Evolutionary conservation across 208 protist genomes (phyloP).

Genomic region (Trypanosoma rangeli): DNA sequence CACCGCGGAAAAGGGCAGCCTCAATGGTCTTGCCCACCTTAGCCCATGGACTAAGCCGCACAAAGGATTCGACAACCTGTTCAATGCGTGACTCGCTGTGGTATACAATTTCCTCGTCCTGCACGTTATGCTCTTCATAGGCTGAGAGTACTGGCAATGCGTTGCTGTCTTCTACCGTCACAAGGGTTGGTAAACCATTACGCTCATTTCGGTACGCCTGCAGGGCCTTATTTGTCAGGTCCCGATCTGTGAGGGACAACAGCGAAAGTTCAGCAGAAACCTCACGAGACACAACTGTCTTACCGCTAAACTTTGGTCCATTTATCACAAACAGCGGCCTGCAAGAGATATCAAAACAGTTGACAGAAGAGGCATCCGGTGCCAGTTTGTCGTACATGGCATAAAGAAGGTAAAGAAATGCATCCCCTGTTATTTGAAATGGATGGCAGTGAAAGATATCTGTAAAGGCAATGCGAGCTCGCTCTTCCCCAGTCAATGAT

Average conservation of each 20-base stretch:
- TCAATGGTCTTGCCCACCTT: conserved; percentile 38
- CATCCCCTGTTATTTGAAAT: conserved; percentile 25
- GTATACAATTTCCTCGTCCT: conserved; percentile 29
- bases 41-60: conserved; percentile 38
- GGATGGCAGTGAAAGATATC: conserved; percentile 20
- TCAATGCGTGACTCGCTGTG: conserved; percentile 13
- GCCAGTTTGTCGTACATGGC: conserved; percentile 19
- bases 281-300: conserved; percentile 56
- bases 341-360: conserved; percentile 46
- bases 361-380: conserved; percentile 9
- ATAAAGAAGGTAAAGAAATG: conserved; percentile 38
- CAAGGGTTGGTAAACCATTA: conserved; percentile 16
- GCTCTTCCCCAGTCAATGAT: background rate
- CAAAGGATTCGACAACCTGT: conserved; percentile 16
- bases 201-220: conserved; percentile 20
- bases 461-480: conserved; percentile 5
- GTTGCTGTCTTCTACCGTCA: conserved; percentile 18
- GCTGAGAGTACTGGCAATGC: conserved; percentile 13
- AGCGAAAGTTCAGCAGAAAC: conserved; percentile 48
- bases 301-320: conserved; percentile 79
- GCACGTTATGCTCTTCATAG: conserved; percentile 16
- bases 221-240: conserved; percentile 31
- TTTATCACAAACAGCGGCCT: conserved; percentile 65
- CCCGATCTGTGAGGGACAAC: conserved; percentile 48
- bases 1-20: conserved; percentile 41